Base-by-base conservation (phyloP, 192 early-diverging fungal genomes). In the Coemansia asiatica region DNA sequence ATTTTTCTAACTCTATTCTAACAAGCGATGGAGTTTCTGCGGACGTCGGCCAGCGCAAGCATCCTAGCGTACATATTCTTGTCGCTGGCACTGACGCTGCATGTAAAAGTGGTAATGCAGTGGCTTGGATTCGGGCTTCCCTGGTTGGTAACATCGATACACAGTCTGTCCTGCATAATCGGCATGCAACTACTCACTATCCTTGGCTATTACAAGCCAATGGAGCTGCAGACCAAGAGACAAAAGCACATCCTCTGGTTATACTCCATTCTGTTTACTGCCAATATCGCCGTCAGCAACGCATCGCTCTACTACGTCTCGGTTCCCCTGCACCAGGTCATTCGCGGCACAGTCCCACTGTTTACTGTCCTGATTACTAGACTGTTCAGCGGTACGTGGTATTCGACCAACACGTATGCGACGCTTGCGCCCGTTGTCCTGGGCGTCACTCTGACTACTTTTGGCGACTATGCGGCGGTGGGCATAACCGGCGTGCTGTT, bases 261-360 rank as follows among this genome's bases (percentile, higher is more conserved):
- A 57, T 96, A 94, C 71, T 94, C 92, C 12, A 75, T 91, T 26
- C 86, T 96, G 1, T 96, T 94, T 67, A 96, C 92, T 0, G 85
- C 90, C 68, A 96, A 96, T 65, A 94, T 96, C 70, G 92, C 91
- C 25, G 87, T 91, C 6, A 90, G 88, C 66, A 94, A 92, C 63
- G 87, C 94, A 7, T 91, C 90, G 48, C 63, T 94, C 81, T 86
- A 91, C 83, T 85, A 90, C 55, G 87, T 88, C n/a, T 66, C 71
- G 2, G 67, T 77, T 25, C 67, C 69, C 8, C 83, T 95, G 59
- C 93, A 95, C 70, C 93, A 95, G 83, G 87, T 92, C 10, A 86
- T 95, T 1, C 81, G 93, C 12, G 88, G 89, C 29, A 95, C 91
- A 69, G 90, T 90, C 16, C 94, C 92, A 0, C 85, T 91, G 15